These are phyloP conservation scores for Acanthamoeba lenticulata DNA, from an alignment of 208 protist species.

Conservation along the genomic window DNA sequence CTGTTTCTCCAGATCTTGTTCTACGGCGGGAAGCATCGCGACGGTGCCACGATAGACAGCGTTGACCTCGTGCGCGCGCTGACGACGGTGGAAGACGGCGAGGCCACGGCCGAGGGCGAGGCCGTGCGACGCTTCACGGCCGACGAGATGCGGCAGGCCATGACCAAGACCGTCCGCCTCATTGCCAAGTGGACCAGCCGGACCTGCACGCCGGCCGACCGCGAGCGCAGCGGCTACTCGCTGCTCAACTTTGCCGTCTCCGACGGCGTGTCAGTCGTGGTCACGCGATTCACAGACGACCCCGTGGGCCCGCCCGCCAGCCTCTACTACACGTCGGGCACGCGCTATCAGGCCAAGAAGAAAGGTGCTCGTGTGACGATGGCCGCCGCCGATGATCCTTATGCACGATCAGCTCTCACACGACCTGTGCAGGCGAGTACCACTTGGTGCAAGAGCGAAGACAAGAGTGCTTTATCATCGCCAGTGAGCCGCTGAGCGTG, in stretches of 20 bases:
- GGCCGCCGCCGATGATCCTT: no score
- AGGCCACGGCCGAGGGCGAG: background rate
- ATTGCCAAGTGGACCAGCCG: constrained; percentile 18
- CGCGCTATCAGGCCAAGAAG: constrained; percentile 58
- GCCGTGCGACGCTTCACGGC: background rate
- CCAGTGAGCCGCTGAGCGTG: constrained; percentile 62
- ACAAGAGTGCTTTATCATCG: constrained; percentile 63
- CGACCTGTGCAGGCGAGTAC: constrained; percentile 35
- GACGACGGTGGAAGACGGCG: background rate
- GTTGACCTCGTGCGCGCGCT: background rate
- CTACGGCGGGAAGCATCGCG: background rate
- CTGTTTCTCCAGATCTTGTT: constrained; percentile 59
- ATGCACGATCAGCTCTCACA: background rate
- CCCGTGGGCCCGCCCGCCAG: background rate
- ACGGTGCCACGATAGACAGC: background rate
- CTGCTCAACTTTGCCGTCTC: constrained; percentile 69
- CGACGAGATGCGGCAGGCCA: constrained; percentile 44
- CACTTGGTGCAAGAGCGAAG: constrained; percentile 41
- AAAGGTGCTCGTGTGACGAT: background rate
- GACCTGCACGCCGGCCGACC: background rate
- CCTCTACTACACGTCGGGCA: constrained; percentile 65
- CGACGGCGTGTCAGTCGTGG: constrained; percentile 35
- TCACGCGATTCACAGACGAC: constrained; percentile 22
- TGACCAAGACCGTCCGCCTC: constrained; percentile 40
- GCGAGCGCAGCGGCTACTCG: background rate